These are phyloP conservation scores for Scleromitrula shiraiana DNA, from an alignment of 2,329 filamentous ascomycete species.

Conservation along the genomic window DNA sequence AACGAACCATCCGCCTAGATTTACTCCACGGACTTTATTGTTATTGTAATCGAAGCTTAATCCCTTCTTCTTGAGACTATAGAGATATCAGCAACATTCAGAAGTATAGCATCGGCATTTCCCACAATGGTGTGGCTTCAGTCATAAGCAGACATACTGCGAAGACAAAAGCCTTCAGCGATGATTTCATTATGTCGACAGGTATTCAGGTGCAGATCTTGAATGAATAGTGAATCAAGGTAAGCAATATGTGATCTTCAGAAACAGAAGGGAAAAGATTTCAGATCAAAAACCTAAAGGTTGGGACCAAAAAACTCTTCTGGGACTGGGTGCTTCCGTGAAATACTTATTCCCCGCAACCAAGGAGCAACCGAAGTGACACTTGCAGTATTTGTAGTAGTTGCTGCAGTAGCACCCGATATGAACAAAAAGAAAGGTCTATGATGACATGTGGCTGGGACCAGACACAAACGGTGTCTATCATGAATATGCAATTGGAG, in stretches of 20 bases:
- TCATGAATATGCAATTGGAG: neutral
- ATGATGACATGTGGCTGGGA: neutral
- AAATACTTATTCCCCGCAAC: neutral
- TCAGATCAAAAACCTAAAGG: neutral
- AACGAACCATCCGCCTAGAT: constrained; percentile 45
- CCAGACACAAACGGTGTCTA: neutral
- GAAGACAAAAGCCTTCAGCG: constrained; percentile 14
- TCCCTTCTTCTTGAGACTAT: constrained; percentile 13
- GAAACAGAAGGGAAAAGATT: neutral
- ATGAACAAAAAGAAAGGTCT: too few relatives aligned
- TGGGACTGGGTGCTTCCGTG: neutral
- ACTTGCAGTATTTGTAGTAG: too few relatives aligned
- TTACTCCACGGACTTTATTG: constrained; percentile 54
- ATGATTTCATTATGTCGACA: constrained; percentile 6
- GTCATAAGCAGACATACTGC: constrained; percentile 12
- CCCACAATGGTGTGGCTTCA: constrained; percentile 19
- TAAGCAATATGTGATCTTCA: neutral
- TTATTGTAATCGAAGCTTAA: constrained; percentile 44
- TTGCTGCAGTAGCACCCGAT: too few relatives aligned
- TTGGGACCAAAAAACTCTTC: neutral
- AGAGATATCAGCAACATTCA: constrained; percentile 6
- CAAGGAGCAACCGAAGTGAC: neutral
- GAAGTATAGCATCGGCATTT: neutral
- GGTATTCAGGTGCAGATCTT: neutral
- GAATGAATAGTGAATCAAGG: neutral